Evolutionary conservation across 2,329 filamentous ascomycete genomes (phyloP), one percentile per base, ranked within the genome.

Genomic region (Annulohypoxylon truncatum): DNA sequence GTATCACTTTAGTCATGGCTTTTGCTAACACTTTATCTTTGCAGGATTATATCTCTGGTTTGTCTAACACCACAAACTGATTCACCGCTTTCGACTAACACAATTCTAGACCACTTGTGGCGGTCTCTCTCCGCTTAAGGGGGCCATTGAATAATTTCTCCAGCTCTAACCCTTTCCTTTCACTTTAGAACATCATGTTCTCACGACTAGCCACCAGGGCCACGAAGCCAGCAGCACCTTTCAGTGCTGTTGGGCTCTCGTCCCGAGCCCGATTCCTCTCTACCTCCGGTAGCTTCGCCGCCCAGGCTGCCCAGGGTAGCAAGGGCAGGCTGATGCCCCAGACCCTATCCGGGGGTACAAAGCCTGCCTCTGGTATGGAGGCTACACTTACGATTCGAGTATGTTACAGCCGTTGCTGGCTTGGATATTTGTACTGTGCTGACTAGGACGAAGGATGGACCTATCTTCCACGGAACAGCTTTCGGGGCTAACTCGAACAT

Each of bases 401-500:
- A 84, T 59, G 88, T 81, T 29, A 44, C 26, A 38, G 44, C 31
- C 47, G 50, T 52, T 8, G 35, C 44, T 56, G n/a, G 26, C 22
- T 42, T 50, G n/a, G 3, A 35, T 22, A 13, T 42, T 57, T 64
- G 51, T 61, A 68, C 51, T 67, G 72, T 76, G 74, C 79, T 75
- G 68, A 77, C 62, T 24, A 28, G 52, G 66, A 56, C 67, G 31
- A 76, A 94, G 89, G 93, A 97, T 83, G 96, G 96, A 67, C 96
- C 96, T 46, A 91, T 98, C 77, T 98, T 97, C 85, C 92, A 93
- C 75, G 96, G 96, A 78, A 97, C 92, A 79, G 97, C 95, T 64
- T 99, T 98, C 75, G 96, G 96, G 75, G 96, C 96, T 77, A 96
- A 96, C 80, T 89, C 92, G 79, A 99, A 97, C 86, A 92, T 98